Evolutionary conservation across 2,329 filamentous ascomycete genomes (phyloP), one percentile per base, ranked within the genome.

Genomic region (Trichoderma endophyticum): DNA sequence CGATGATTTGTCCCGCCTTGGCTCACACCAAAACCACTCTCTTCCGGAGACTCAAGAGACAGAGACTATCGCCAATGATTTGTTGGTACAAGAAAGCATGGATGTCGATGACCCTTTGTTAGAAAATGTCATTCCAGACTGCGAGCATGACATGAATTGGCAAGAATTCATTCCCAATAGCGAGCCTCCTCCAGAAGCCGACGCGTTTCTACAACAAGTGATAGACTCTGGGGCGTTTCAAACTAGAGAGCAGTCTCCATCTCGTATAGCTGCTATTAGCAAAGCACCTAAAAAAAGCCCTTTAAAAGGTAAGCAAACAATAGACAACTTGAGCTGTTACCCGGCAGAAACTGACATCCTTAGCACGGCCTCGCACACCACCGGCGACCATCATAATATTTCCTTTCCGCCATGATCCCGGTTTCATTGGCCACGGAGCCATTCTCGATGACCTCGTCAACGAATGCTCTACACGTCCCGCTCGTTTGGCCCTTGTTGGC

Each of bases 401-500:
- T 3, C 77, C 80, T 6, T 82, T 81, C 68, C 75, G 74, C 15
- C 77, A 75, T 34, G 79, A 82, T 48, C 73, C 71, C 7, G 76
- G 79, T 69, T 82, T 81, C 26, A 74, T 81, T 21, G 56, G 78
- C 32, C 78, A 77, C 6, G 77, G 72, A 5, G 74, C 76, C 36
- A 75, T 82, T 28, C 73, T 79, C 11, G 43, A 68, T 3, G 76
- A 76, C 61, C 65, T 81, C 28, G 60, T 67, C 18, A 15, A 75
- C 21, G 73, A 73, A 71, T 78, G 75, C 51, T 70, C 71, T 9
- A 43, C 73, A 14, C 73, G 74, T 2, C 54, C 66, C 1, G 59
- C 66, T 2, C 77, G 78, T 1, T 75, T 80, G 7, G 79, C 79
- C 2, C 76, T 82, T 9, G 75, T 79, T 0, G 81, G 81, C n/a